These are phyloP conservation scores for Calonectria crousiana DNA, from an alignment of 2,329 filamentous ascomycete species.

Conservation along the genomic window DNA sequence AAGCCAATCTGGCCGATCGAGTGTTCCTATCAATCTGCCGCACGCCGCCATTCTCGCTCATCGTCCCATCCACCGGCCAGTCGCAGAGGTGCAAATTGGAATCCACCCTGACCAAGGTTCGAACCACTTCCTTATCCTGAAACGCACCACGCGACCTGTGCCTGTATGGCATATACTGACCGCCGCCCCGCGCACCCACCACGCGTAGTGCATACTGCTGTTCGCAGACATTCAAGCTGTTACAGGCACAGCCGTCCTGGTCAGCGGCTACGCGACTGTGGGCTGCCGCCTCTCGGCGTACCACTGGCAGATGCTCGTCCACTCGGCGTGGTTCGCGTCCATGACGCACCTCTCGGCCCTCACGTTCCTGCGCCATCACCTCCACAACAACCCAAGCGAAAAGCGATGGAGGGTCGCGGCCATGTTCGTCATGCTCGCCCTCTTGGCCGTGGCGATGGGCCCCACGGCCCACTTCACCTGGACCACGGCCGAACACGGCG, in stretches of 20 bases:
- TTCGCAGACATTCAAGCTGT: conserved; percentile 4
- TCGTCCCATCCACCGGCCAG: neutral
- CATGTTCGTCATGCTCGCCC: neutral
- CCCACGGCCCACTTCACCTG: conserved; percentile 1
- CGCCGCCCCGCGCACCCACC: neutral
- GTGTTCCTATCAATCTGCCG: conserved; percentile 1
- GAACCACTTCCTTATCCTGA: neutral
- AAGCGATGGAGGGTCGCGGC: neutral
- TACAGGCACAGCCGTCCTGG: neutral
- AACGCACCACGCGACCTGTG: neutral
- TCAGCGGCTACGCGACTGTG: neutral
- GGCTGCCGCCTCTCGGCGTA: conserved; percentile 60
- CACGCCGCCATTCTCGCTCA: neutral
- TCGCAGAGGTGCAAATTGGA: neutral
- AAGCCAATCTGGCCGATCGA: neutral
- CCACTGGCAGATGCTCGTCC: conserved; percentile 47
- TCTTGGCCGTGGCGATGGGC: neutral
- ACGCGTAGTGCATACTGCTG: neutral
- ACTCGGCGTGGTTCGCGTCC: neutral
- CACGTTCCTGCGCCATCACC: conserved; percentile 1
- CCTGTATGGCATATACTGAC: conserved; percentile 1
- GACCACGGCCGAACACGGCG: neutral
- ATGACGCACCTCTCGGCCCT: conserved; percentile 2
- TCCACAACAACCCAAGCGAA: neutral
- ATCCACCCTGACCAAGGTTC: neutral